Conservation (phyloP, 176 grass and related monocot species). For the Zoysia pacifica region DNA sequence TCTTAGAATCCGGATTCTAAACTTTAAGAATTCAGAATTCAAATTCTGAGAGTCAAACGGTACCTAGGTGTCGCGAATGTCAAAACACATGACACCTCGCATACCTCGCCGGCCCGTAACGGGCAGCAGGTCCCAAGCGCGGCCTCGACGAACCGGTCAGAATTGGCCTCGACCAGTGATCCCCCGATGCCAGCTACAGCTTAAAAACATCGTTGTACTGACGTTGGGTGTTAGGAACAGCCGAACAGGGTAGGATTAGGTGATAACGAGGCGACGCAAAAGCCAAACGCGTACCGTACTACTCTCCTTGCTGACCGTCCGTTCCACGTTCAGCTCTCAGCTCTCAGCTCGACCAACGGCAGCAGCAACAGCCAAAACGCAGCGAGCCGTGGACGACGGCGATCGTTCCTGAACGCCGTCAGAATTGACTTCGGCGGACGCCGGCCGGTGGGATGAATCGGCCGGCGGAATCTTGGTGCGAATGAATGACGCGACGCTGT, state of each 20-base stretch:
- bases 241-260: neutral
- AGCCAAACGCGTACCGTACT: neutral
- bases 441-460: conserved; percentile 3
- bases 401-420: conserved; percentile 18
- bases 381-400: neutral
- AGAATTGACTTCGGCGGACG: neutral
- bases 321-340: neutral
- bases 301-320: neutral
- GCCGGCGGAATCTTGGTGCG: conserved; percentile 25
- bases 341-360: neutral
- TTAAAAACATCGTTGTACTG: too few species aligned
- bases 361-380: neutral
- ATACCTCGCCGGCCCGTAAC: too few species aligned
- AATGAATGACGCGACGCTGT: conserved; percentile 24
- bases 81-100: too few species aligned
- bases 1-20: too few species aligned
- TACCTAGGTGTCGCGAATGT: too few species aligned
- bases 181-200: too few species aligned
- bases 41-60: too few species aligned
- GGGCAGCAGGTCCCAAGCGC: too few species aligned
- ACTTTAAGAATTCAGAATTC: too few species aligned
- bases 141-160: too few species aligned
- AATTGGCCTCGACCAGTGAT: too few species aligned
- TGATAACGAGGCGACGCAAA: neutral
- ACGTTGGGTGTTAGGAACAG: neutral